Percentiles rank a stretch among this genome's conserved stretches.
Evolutionary conservation across 768 basidiomycete genomes (phyloP).

Genomic region (Boletus speciosus): DNA sequence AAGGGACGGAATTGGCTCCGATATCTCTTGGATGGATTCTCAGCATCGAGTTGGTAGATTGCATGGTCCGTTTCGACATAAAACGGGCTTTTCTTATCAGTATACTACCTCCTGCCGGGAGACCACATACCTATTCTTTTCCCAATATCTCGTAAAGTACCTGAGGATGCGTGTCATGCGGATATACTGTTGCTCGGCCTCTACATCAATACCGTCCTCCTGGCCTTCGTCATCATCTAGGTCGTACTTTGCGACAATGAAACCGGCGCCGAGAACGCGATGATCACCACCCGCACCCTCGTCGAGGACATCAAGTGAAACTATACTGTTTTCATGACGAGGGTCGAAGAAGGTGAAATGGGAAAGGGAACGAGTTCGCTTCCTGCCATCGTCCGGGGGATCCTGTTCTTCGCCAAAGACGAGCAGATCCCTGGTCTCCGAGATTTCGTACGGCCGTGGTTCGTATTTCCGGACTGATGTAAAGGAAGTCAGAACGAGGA

Average conservation of each 20-base stretch:
- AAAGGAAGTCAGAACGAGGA: background rate
- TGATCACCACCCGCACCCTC: conserved; percentile 39
- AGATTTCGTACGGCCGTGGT: conserved; percentile 28
- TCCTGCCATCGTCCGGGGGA: conserved; percentile 35
- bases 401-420: conserved; percentile 42
- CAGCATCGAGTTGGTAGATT: conserved; percentile 52
- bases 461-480: conserved; percentile 40
- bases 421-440: conserved; percentile 36
- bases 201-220: conserved; percentile 44
- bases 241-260: conserved; percentile 43
- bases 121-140: conserved; percentile 46
- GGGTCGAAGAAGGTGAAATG: conserved; percentile 64
- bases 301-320: conserved; percentile 47
- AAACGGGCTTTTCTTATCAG: conserved; percentile 44
- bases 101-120: background rate
- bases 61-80: conserved; percentile 63
- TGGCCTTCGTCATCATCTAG: conserved; percentile 63
- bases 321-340: conserved; percentile 39
- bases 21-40: conserved; percentile 45
- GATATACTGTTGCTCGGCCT: conserved; percentile 37
- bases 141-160: conserved; percentile 50
- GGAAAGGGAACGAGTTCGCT: conserved; percentile 55
- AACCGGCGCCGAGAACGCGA: conserved; percentile 54
- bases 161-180: conserved; percentile 45
- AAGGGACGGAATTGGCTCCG: conserved; percentile 41